Evolutionary conservation across 345 rosid genomes (phyloP).

Genomic region (Corymbia maculata): DNA sequence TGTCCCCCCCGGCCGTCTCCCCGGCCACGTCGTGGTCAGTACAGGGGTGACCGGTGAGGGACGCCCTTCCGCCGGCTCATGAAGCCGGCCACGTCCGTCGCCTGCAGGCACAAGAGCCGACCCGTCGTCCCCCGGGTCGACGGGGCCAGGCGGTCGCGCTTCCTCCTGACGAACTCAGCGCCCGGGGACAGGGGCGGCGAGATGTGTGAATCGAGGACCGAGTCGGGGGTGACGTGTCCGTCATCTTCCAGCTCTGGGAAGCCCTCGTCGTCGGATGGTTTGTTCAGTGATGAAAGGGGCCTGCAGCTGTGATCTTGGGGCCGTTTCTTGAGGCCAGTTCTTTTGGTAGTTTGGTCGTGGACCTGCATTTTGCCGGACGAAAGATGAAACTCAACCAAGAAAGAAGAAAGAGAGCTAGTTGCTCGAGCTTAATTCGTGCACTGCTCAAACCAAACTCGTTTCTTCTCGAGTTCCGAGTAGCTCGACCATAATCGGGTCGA

Average conservation of each 20-base stretch:
- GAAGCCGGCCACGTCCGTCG: slow-evolving; percentile 1
- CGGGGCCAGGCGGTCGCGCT: slow-evolving; percentile 13
- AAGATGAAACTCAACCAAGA: not conserved
- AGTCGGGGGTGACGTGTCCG: not conserved
- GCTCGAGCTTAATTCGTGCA: not conserved
- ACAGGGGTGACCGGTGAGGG: slow-evolving; percentile 46
- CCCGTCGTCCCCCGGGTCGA: slow-evolving; percentile 11
- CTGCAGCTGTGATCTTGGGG: not conserved
- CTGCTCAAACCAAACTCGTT: not conserved
- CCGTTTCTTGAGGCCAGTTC: not conserved
- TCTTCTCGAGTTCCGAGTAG: not conserved
- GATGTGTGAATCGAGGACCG: not conserved
- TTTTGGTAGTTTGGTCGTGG: not conserved
- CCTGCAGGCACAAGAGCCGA: slow-evolving; percentile 9
- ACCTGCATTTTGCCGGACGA: not conserved
- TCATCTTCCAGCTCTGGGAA: not conserved
- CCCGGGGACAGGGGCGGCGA: not conserved
- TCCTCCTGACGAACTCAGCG: not conserved
- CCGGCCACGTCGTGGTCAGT: slow-evolving; percentile 7
- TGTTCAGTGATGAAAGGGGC: not conserved
- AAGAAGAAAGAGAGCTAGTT: not conserved
- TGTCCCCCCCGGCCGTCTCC: not conserved
- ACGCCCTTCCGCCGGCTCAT: slow-evolving; percentile 43
- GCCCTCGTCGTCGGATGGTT: not conserved
- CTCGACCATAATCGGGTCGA: not conserved